Base-by-base conservation (phyloP, 2,329 filamentous ascomycete genomes). In the Trichophyton benhamiae region DNA sequence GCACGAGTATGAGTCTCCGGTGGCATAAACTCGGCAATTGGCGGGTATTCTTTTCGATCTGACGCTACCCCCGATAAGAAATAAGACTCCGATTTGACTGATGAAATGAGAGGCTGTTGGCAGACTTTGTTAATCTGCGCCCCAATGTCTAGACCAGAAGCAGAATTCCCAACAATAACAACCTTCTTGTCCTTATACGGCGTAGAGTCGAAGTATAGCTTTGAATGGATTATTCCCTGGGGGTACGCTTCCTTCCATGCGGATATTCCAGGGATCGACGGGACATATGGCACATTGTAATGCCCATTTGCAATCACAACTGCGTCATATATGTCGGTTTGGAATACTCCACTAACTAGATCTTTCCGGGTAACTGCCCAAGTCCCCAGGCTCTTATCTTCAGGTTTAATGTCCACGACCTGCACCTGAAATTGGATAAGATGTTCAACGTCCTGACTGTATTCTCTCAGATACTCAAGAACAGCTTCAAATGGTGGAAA, bases 61-160 rank as follows among this genome's bases (percentile, higher is more conserved):
- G 74, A 76, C 1, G 75, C 70, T 0, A 72, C 62, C 3, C 70
- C 68, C 13, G 74, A 69, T 7, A 72, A 69, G 30, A 81, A 65
- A 61, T 76, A 76, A 0, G 79, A 79, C 75, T 81, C 68, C 69
- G 78, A 73, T 76, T 81, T 72, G 73, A 82, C 67, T 76, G 87
- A 75, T 78, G 89, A 65, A n/a, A 92, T 74, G 1, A 94, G 74
- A 9, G 84, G 85, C 1, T 75, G 74, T 64, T 77, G 74, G 69
- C 83, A 85, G 41, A 84, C 78, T 4, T 76, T 70, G 58, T 80
- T 82, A 67, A 96, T 87, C 71, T 96, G 92, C 1, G 79, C 76
- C 15, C 87, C 86, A 67, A 97, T 89, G 69, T 97, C 92, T 15
- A 90, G 75, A 0, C 90, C 92, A 0, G 89, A 95, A 0, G 91